phyloP scores from a whole-genome alignment of 129 eudicot genomes.

The Centaurea solstitialis region DNA sequence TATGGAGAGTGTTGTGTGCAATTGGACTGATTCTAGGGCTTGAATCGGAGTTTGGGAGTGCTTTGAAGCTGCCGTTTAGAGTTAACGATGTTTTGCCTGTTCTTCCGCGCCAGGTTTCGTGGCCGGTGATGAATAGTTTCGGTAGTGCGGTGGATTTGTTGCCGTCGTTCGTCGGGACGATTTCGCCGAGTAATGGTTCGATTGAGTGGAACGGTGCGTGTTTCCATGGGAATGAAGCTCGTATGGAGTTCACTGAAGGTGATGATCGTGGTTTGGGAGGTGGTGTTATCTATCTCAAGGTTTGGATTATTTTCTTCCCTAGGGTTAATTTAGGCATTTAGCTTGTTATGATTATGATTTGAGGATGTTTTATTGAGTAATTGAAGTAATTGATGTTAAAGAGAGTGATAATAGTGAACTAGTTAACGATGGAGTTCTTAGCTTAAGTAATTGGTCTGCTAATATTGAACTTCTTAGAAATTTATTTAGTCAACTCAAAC shows the following conservation, averaged over 20 bases:
- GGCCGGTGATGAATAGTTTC: constrained; percentile 83
- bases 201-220: constrained; percentile 89
- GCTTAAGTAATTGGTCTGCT: not conserved
- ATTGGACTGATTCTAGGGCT: constrained; percentile 50
- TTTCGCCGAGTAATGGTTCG: constrained; percentile 60
- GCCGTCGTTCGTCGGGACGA: constrained; percentile 87
- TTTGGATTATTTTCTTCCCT: constrained; percentile 1
- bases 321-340: not conserved
- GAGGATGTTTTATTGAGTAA: too few relatives aligned
- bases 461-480: not conserved
- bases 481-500: not conserved
- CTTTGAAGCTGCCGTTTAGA: constrained; percentile 72
- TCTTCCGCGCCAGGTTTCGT: constrained; percentile 78
- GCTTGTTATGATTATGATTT: too few relatives aligned
- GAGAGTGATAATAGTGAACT: not conserved
- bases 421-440: not conserved
- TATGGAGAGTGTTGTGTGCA: constrained; percentile 28
- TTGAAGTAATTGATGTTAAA: not conserved
- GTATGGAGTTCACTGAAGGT: constrained; percentile 54
- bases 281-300: constrained; percentile 76
- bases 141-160: constrained; percentile 92
- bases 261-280: constrained; percentile 90
- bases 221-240: constrained; percentile 69
- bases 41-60: constrained; percentile 47
- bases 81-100: constrained; percentile 80